Evolutionary conservation across 257 asterid genomes (phyloP), one percentile per base, ranked within the genome.

Genomic region (Plantago major): DNA sequence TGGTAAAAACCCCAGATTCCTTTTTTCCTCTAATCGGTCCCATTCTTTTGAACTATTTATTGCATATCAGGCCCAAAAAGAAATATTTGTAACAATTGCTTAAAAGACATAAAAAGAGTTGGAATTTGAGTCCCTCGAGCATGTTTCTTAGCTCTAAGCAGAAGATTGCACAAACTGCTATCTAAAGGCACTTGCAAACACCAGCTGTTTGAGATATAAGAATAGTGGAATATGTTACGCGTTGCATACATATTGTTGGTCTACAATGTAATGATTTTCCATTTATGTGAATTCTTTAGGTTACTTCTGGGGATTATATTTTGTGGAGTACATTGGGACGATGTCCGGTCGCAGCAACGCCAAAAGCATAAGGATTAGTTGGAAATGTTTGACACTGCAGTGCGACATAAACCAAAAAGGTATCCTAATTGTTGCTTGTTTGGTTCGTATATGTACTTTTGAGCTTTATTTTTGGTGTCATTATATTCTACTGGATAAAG

Each of bases 281-380:
- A 12, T 66, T 67, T 72, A 54, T 68, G 53, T 51, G 68, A 68
- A 64, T 71, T n/a, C 47, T 58, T 68, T 73, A 89, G 97, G 94
- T 84, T 66, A 76, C 82, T 44, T 84, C 98, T 15, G 98, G 98
- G 70, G 97, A 92, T 55, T 92, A 92, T 71, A 82, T 89, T 60
- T 72, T 92, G 71, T 89, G 98, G 97, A 92, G 86, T 70, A 92
- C 98, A 28, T 57, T 92, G 74, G 98, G 98, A 51, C 82, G 80
- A 73, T 88, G 97, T 60, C 98, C 98, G 0, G 85, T 86, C 65
- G 85, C 85, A 22, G 89, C 93, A 68, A 78, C 86, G 61, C 86
- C 95, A 48, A 61, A 82, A 68, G 78, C 67, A 0, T 4, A 77
- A 69, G 16, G 69, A 28, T 40, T 9, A 50, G 54, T 47, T 7